phyloP scores from a whole-genome alignment of 176 grass and related monocot species.

The Oryza nivara region DNA sequence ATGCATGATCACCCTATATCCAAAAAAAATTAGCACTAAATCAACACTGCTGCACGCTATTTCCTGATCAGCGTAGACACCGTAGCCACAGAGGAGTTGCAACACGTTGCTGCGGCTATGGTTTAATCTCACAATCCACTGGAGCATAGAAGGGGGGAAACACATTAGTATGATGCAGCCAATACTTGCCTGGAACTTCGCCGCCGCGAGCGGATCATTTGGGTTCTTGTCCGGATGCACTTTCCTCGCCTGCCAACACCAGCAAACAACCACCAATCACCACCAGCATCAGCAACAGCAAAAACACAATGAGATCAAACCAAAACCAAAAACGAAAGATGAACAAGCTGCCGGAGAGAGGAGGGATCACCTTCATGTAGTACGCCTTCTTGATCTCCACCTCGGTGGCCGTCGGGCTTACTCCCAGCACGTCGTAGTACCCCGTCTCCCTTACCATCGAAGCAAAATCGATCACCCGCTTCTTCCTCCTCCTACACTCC shows the following conservation, averaged over 20 bases:
- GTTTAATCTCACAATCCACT: not conserved
- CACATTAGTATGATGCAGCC: not conserved
- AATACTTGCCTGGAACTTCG: conserved; percentile 75
- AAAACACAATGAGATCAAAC: conserved; percentile 12
- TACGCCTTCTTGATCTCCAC: conserved; percentile 94
- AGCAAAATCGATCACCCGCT: not conserved
- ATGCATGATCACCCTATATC: not conserved
- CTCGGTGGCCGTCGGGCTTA: conserved; percentile 75
- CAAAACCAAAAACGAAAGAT: not conserved
- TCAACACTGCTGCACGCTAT: not conserved
- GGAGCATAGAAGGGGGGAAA: not conserved
- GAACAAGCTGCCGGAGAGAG: not conserved
- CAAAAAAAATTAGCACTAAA: not conserved
- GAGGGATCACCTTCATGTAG: conserved; percentile 65
- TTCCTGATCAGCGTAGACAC: not conserved
- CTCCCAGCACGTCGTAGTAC: conserved; percentile 94
- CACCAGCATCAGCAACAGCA: not conserved
- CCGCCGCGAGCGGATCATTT: conserved; percentile 70
- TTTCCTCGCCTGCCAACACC: conserved; percentile 68
- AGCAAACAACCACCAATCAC: conserved; percentile 14
- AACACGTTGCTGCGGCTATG: not conserved
- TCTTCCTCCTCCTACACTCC: not conserved
- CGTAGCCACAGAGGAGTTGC: not conserved
- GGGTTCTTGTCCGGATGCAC: conserved; percentile 87
- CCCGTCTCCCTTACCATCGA: conserved; percentile 86